Base-by-base conservation (phyloP, 257 asterid genomes). In the Hygrophila difformis region DNA sequence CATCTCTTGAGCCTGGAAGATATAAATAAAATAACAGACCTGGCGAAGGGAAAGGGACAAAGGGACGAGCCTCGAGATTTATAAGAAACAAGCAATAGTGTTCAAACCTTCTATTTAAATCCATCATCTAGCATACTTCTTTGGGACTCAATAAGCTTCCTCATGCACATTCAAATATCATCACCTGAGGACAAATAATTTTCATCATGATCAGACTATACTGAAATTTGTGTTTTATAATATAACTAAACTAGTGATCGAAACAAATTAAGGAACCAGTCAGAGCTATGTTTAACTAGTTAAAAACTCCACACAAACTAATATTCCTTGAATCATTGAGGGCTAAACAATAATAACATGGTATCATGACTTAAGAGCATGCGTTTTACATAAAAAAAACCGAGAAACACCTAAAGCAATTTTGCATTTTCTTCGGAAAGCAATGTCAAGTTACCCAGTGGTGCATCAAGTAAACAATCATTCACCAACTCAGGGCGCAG, bases 61-160 rank as follows among this genome's bases (percentile, higher is more conserved):
- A n/a, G n/a, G 15, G 24, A 42, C 11, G 22, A 9, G 18, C n/a
- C 8, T 4, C n/a, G n/a, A 15, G 18, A 16, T 15, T 17, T 15
- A 9, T 24, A 3, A 31, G 12, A 31, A 19, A 37, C n/a, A 33
- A 29, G 59, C 44, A 26, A 22, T 24, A 26, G 35, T 13, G 15
- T 16, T 47, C 74, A 38, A 55, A 91, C 99, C 97, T 91, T 91
- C 95, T 95, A 87, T 76, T 86, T 91, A 65, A 91, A 91, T 70
- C 93, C 68, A 62, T 91, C 99, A 65, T 91, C 99, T 63, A 91
- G 58, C 99, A 91, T 91, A 69, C 99, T 91, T 68, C 95, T 76
- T 61, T 91, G 99, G 11, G 97, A 95, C 56, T 86, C 97, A 3
- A 94, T 80, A 60, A 91, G 78, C 76, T 78, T 91, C 58, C 95